These are phyloP conservation scores for Cladosporium austrohemisphaericum DNA, from an alignment of 2,329 filamentous ascomycete genomes.

Conservation along the genomic window DNA sequence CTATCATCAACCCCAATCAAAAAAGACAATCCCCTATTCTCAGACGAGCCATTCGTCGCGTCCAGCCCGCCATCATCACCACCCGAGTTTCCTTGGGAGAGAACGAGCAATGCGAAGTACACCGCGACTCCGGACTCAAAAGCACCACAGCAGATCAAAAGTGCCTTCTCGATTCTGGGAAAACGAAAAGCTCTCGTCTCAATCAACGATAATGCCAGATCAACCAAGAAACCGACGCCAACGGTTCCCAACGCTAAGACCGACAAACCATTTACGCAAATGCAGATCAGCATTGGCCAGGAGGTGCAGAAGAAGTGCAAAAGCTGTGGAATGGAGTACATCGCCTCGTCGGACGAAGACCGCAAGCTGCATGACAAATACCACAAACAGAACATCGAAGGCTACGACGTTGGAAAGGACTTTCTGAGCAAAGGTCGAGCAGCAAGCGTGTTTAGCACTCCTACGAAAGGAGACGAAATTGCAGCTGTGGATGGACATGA, in stretches of 20 bases:
- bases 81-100: constrained; percentile 41
- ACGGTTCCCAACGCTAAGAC: constrained; percentile 27
- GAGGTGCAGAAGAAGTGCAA: constrained; percentile 56
- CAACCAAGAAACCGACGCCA: constrained; percentile 24
- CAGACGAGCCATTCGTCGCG: constrained; percentile 24
- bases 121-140: constrained; percentile 14
- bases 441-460: constrained; percentile 18
- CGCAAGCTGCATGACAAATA: constrained; percentile 61
- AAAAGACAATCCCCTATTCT: constrained; percentile 25
- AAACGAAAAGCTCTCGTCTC: constrained; percentile 28
- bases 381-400: constrained; percentile 58
- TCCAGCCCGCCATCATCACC: constrained; percentile 53
- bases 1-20: constrained; percentile 23
- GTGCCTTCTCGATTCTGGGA: constrained; percentile 31
- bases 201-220: constrained; percentile 33
- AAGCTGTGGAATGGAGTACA: constrained; percentile 64
- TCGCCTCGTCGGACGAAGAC: constrained; percentile 59
- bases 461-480: constrained; percentile 45
- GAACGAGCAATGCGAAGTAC: constrained; percentile 17
- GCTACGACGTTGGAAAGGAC: constrained; percentile 58
- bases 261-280: constrained; percentile 48
- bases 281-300: constrained; percentile 58
- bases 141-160: constrained; percentile 22
- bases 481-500: constrained; percentile 57
- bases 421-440: constrained; percentile 44